phyloP scores from a whole-genome alignment of 495 filamentous ascomycete genomes.

The Coniosporium apollinis region DNA sequence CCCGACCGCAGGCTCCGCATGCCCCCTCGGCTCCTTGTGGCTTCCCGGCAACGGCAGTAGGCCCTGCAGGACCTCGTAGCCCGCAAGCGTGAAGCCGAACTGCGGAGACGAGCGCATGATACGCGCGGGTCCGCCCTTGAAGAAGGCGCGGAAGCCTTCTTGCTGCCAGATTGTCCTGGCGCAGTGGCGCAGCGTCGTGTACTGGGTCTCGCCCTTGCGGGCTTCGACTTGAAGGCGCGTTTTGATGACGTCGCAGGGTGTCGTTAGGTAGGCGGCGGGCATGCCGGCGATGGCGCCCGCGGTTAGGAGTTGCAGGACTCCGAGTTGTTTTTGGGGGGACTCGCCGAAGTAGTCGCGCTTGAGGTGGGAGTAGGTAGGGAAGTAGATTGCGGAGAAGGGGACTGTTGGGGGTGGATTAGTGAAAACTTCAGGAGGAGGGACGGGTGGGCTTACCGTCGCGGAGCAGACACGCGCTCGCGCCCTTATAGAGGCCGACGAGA shows the following conservation, averaged over 20 bases:
- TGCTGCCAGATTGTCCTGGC: slow-evolving; percentile 69
- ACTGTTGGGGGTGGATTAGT: slow-evolving; percentile 29
- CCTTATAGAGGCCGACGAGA: slow-evolving; percentile 92
- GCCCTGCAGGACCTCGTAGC: slow-evolving; percentile 82
- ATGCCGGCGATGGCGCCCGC: slow-evolving; percentile 96
- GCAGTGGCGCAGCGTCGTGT: slow-evolving; percentile 75
- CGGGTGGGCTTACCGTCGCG: slow-evolving; percentile 41
- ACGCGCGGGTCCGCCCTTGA: slow-evolving; percentile 93
- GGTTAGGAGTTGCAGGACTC: slow-evolving; percentile 79
- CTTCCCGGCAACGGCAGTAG: slow-evolving; percentile 64
- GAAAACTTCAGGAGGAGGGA: not conserved
- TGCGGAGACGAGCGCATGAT: slow-evolving; percentile 88
- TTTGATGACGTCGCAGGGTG: slow-evolving; percentile 97
- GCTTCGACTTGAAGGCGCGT: slow-evolving; percentile 94
- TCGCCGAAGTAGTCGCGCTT: slow-evolving; percentile 93
- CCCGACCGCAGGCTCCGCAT: slow-evolving; percentile 38
- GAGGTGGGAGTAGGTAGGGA: slow-evolving; percentile 87
- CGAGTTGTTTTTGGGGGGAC: slow-evolving; percentile 71
- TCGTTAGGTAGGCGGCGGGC: slow-evolving; percentile 95
- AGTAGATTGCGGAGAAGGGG: slow-evolving; percentile 97
- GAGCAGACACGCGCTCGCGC: slow-evolving; percentile 85
- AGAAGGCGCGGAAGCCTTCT: slow-evolving; percentile 90
- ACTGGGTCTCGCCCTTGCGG: slow-evolving; percentile 77
- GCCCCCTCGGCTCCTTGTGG: slow-evolving; percentile 28
- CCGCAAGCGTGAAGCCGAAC: slow-evolving; percentile 92